A percentile compares a stretch with the other conserved stretches of the same genome.
Conservation (phyloP, 192 early-diverging fungal genomes). For the Physocladia obscura region DNA sequence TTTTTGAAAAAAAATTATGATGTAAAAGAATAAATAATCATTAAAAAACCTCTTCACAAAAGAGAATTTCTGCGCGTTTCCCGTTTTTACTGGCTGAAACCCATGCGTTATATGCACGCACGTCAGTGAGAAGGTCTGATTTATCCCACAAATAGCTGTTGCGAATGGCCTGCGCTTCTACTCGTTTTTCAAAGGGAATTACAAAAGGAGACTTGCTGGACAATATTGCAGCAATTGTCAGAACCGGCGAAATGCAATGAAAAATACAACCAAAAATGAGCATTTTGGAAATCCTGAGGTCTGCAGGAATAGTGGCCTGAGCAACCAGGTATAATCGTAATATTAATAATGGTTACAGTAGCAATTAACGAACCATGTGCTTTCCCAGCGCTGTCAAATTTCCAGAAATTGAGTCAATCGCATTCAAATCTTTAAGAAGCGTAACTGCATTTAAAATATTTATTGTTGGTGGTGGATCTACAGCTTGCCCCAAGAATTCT, state of each 20-base stretch:
- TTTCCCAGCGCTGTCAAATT: conserved; percentile 40
- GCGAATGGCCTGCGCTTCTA: conserved; percentile 52
- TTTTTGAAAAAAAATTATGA: neutral
- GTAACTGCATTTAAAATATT: conserved; percentile 37
- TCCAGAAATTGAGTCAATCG: conserved; percentile 24
- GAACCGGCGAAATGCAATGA: conserved; percentile 42
- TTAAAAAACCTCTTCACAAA: conserved; percentile 42
- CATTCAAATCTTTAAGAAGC: conserved; percentile 36
- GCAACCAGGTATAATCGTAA: too few species aligned
- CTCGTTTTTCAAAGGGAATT: conserved; percentile 48
- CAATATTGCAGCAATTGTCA: conserved; percentile 46
- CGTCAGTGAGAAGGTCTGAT: conserved; percentile 71
- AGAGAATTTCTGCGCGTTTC: conserved; percentile 28
- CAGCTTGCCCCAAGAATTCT: conserved; percentile 36
- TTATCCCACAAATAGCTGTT: conserved; percentile 41
- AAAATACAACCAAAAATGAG: conserved; percentile 44
- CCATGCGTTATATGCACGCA: conserved; percentile 53
- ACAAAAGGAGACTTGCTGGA: conserved; percentile 61
- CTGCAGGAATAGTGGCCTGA: conserved; percentile 40
- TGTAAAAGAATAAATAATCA: neutral
- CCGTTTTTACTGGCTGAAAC: conserved; percentile 26
- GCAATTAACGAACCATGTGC: conserved; percentile 35
- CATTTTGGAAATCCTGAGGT: conserved; percentile 49
- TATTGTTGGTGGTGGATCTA: conserved; percentile 34
- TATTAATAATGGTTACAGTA: too few species aligned